phyloP scores from a whole-genome alignment of 768 basidiomycete genomes.

The Serendipita indica region DNA sequence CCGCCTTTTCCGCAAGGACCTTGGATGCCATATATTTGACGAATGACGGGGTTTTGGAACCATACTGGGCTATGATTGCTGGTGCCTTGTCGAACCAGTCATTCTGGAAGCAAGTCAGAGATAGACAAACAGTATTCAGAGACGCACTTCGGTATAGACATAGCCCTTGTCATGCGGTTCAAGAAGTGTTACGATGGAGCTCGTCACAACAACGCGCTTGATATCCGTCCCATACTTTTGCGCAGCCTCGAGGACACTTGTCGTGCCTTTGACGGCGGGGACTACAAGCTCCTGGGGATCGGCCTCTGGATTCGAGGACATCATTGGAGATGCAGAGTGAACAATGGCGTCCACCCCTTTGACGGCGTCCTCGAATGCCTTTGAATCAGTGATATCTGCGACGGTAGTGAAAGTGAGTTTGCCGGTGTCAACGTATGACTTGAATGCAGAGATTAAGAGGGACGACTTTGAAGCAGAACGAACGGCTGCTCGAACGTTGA shows the following conservation, averaged over 20 bases:
- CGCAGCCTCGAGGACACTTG: conserved; percentile 43
- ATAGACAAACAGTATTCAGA: conserved; percentile 16
- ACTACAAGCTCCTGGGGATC: conserved; percentile 35
- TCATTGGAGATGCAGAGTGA: conserved; percentile 48
- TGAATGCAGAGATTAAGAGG: background rate
- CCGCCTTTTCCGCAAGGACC: conserved; percentile 9
- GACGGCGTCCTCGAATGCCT: conserved; percentile 67
- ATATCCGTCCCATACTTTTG: conserved; percentile 38
- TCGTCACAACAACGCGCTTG: conserved; percentile 56
- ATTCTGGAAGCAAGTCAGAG: background rate
- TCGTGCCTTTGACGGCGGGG: conserved; percentile 61
- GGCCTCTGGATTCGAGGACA: background rate
- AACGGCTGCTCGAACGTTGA: conserved; percentile 26
- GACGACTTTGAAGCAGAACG: conserved; percentile 20
- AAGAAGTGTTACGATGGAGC: conserved; percentile 40
- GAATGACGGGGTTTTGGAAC: background rate
- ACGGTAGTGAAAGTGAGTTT: background rate
- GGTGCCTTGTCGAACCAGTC: conserved; percentile 10
- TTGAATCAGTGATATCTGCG: conserved; percentile 15
- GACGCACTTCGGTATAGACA: conserved; percentile 18
- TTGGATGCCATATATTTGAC: conserved; percentile 9
- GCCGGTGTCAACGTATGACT: background rate
- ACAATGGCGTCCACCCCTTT: conserved; percentile 57
- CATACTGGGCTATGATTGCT: background rate
- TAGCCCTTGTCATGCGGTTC: conserved; percentile 14